Evolutionary conservation across 306 rosid species (phyloP).

Genomic region (Vachellia collinsii): DNA sequence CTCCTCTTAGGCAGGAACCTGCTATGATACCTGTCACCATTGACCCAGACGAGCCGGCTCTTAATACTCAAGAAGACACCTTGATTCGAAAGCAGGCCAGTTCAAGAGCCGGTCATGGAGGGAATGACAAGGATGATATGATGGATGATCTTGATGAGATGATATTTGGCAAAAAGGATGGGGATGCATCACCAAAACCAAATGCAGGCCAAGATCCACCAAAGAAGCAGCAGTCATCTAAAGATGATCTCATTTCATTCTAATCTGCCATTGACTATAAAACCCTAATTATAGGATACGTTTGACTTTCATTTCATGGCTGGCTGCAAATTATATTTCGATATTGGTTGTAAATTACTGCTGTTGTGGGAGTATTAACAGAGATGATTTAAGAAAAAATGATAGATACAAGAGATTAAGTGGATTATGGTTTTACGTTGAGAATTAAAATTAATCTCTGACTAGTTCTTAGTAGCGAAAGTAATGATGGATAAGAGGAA

Average conservation of each 20-base stretch:
- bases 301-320: slow-evolving; percentile 19
- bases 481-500: too few species aligned
- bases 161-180: slow-evolving; percentile 88
- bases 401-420: too few species aligned
- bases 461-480: too few species aligned
- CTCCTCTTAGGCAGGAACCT: slow-evolving; percentile 70
- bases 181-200: slow-evolving; percentile 47
- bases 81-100: slow-evolving; percentile 74
- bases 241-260: slow-evolving; percentile 87
- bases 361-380: too few species aligned
- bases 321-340: slow-evolving; percentile 33
- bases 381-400: too few species aligned
- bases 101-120: slow-evolving; percentile 61
- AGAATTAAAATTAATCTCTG: too few species aligned
- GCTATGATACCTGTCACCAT: slow-evolving; percentile 97
- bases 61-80: slow-evolving; percentile 60
- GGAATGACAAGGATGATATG: slow-evolving; percentile 78
- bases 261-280: slow-evolving; percentile 41
- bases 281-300: slow-evolving; percentile 15
- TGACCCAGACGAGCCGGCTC: slow-evolving; percentile 94
- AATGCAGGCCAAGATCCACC: slow-evolving; percentile 54
- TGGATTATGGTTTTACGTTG: too few species aligned
- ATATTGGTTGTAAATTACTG: slow-evolving; percentile 41
- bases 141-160: slow-evolving; percentile 98
- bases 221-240: slow-evolving; percentile 71